These are phyloP conservation scores for Aspergillus cristatus DNA, from an alignment of 495 filamentous ascomycete genomes.

Conservation along the genomic window DNA sequence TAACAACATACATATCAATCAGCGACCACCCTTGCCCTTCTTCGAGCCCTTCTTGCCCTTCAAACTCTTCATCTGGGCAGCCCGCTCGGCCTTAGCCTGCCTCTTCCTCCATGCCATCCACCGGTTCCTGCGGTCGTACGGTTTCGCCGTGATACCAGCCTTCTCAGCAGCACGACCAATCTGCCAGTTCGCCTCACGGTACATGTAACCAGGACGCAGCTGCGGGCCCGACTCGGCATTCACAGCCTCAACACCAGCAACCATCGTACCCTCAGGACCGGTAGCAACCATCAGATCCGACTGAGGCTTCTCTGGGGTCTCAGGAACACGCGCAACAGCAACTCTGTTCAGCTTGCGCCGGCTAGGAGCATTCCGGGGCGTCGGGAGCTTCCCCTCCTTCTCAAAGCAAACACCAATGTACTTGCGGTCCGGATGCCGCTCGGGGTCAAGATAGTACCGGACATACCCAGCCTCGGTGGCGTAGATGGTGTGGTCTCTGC, in stretches of 20 bases:
- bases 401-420: conserved; percentile 90
- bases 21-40: conserved; percentile 31
- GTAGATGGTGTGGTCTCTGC: conserved; percentile 96
- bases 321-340: conserved; percentile 32
- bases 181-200: conserved; percentile 74
- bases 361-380: conserved; percentile 52
- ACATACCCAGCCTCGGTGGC: conserved; percentile 79
- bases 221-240: conserved; percentile 33
- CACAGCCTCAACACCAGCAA: conserved; percentile 24
- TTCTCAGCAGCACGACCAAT: conserved; percentile 64
- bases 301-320: conserved; percentile 10
- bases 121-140: conserved; percentile 47
- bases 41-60: conserved; percentile 40
- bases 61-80: conserved; percentile 49
- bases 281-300: conserved; percentile 27
- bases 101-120: conserved; percentile 56
- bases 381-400: conserved; percentile 59
- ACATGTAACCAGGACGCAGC: conserved; percentile 64
- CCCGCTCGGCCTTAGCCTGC: conserved; percentile 40
- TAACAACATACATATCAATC: conserved; percentile 9
- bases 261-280: conserved; percentile 20
- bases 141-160: conserved; percentile 41
- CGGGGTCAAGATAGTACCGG: conserved; percentile 86
- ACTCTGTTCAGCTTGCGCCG: conserved; percentile 64
- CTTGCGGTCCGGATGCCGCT: conserved; percentile 66